phyloP scores from a whole-genome alignment of 2,329 filamentous ascomycete genomes.

The Diaporthe capsici region DNA sequence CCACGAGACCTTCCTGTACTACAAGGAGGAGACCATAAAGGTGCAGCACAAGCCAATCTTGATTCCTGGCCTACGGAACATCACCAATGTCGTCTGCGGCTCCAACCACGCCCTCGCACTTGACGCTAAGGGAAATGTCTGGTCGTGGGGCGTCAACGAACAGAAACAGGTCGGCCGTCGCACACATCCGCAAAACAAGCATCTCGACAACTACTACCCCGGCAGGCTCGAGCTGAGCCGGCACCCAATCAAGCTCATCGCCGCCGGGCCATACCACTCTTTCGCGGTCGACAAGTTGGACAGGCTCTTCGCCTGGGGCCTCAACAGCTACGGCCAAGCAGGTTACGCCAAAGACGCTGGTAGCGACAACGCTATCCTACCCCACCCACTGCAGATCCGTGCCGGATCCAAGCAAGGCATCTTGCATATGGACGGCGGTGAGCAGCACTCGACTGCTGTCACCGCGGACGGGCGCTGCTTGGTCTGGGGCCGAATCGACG shows the following conservation, averaged over 20 bases:
- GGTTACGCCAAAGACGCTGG: constrained; percentile 67
- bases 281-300: constrained; percentile 73
- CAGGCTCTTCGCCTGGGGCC: constrained; percentile 75
- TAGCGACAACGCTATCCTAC: constrained; percentile 70
- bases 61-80: constrained; percentile 68
- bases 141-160: constrained; percentile 74
- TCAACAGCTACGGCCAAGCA: constrained; percentile 76
- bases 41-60: constrained; percentile 55
- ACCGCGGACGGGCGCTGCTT: constrained; percentile 52
- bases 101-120: constrained; percentile 73
- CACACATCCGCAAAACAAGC: constrained; percentile 38
- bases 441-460: constrained; percentile 70
- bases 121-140: constrained; percentile 69
- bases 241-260: constrained; percentile 64
- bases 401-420: constrained; percentile 66
- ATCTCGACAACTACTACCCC: constrained; percentile 42
- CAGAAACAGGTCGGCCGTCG: constrained; percentile 74
- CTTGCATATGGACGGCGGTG: constrained; percentile 68
- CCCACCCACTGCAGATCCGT: constrained; percentile 67
- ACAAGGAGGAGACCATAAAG: constrained; percentile 43
- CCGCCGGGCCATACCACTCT: constrained; percentile 74
- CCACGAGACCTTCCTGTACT: constrained; percentile 41
- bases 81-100: constrained; percentile 66
- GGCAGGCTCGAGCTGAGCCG: constrained; percentile 40
- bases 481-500: constrained; percentile 57